Evolutionary conservation across 2,329 filamentous ascomycete genomes (phyloP).

Genomic region (Aspergillus fructus): DNA sequence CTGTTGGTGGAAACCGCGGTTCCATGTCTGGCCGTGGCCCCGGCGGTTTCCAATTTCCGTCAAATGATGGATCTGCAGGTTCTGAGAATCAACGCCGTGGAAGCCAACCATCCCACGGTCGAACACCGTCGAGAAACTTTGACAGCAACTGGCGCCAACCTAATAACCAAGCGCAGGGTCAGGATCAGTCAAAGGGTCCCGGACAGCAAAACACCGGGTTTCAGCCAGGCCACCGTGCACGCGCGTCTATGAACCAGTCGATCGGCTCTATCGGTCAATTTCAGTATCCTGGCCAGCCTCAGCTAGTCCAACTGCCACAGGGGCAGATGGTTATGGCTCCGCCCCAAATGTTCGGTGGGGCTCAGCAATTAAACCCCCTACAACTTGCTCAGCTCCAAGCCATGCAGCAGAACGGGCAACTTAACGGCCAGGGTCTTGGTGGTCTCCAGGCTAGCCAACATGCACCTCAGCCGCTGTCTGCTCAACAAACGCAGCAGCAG

Average conservation of each 20-base stretch:
- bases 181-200: slow-evolving; percentile 59
- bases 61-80: slow-evolving; percentile 51
- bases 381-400: slow-evolving; percentile 90
- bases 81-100: slow-evolving; percentile 73
- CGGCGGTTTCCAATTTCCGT: slow-evolving; percentile 70
- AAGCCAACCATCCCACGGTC: slow-evolving; percentile 71
- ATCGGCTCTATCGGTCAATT: slow-evolving; percentile 81
- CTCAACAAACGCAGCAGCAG: slow-evolving; percentile 66
- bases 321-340: slow-evolving; percentile 78
- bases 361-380: slow-evolving; percentile 82
- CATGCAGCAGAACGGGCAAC: slow-evolving; percentile 85
- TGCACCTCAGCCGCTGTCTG: slow-evolving; percentile 61
- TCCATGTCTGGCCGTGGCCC: slow-evolving; percentile 63
- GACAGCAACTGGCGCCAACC: slow-evolving; percentile 97
- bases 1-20: slow-evolving; percentile 64
- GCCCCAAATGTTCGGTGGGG: slow-evolving; percentile 74
- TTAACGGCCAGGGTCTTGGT: slow-evolving; percentile 73
- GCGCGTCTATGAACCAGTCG: slow-evolving; percentile 82
- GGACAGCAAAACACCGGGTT: slow-evolving; percentile 71
- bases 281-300: slow-evolving; percentile 83
- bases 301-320: slow-evolving; percentile 79
- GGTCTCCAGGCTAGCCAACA: slow-evolving; percentile 70
- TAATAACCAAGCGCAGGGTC: slow-evolving; percentile 50
- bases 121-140: slow-evolving; percentile 87
- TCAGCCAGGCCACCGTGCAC: slow-evolving; percentile 86